phyloP scores from a whole-genome alignment of 2,329 filamentous ascomycete species.

The Ophiosphaerella narmari region DNA sequence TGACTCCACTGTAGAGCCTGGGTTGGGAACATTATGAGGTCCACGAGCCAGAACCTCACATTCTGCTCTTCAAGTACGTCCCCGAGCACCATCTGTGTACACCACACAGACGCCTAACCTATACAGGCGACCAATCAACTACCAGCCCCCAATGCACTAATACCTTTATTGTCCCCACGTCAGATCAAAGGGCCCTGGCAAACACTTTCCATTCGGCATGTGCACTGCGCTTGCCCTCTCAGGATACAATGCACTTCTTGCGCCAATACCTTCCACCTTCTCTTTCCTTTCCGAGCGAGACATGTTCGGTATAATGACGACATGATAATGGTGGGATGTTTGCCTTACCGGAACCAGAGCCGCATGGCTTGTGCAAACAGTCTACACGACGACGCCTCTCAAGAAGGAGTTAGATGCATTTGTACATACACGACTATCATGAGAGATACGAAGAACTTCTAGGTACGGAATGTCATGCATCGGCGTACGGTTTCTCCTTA shows the following conservation, averaged over 20 bases:
- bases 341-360: conserved; percentile 20
- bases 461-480: conserved; percentile 13
- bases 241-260: conserved; percentile 16
- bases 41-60: conserved; percentile 97
- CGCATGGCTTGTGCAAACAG: conserved; percentile 25
- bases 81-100: not conserved
- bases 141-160: conserved; percentile 67
- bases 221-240: conserved; percentile 8
- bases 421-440: conserved; percentile 38
- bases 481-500: conserved; percentile 2
- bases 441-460: conserved; percentile 18
- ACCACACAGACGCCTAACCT: conserved; percentile 9
- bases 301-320: conserved; percentile 43
- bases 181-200: not conserved
- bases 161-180: conserved; percentile 13
- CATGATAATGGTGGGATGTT: conserved; percentile 44
- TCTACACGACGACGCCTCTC: conserved; percentile 20
- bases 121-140: conserved; percentile 78
- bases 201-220: not conserved
- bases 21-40: conserved; percentile 99
- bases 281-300: conserved; percentile 42
- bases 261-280: conserved; percentile 28
- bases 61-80: conserved; percentile 94
- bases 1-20: conserved; percentile 69
- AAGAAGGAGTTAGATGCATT: conserved; percentile 22